phyloP scores from a whole-genome alignment of 352 stramenopile species.

The Pythium grandisporangium region DNA sequence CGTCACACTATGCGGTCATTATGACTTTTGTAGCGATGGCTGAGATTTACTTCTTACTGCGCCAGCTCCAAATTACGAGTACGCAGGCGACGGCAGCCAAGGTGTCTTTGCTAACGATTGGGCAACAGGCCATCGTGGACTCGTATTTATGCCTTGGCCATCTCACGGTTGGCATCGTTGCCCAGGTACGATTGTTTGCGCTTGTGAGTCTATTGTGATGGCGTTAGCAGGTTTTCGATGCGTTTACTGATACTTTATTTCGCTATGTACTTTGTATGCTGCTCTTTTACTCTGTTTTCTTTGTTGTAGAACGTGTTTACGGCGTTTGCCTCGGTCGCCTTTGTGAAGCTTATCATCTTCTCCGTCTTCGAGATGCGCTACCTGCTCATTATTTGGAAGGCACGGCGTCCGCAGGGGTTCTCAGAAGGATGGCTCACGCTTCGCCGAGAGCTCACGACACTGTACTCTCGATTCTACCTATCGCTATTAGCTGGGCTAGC shows the following conservation, averaged over 20 bases:
- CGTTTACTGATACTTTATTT: conserved; percentile 1
- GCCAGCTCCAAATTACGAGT: conserved; percentile 76
- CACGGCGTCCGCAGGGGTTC: conserved; percentile 80
- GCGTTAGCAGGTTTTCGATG: background rate
- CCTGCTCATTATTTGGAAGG: conserved; percentile 96
- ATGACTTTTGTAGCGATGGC: conserved; percentile 83
- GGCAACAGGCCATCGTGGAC: conserved; percentile 85
- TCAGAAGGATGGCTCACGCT: conserved; percentile 83
- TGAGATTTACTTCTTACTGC: conserved; percentile 82
- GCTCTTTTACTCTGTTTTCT: conserved; percentile 27
- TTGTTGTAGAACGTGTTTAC: conserved; percentile 90
- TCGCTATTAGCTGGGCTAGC: conserved; percentile 87
- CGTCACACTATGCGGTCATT: conserved; percentile 65
- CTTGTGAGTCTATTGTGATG: background rate
- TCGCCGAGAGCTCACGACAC: conserved; percentile 87
- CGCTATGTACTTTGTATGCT: too few relatives aligned
- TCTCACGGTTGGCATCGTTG: conserved; percentile 92
- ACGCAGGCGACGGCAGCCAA: conserved; percentile 80
- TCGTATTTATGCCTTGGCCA: conserved; percentile 94
- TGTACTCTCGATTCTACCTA: conserved; percentile 96
- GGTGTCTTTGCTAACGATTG: conserved; percentile 77
- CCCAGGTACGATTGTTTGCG: conserved; percentile 20
- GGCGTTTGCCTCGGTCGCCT: conserved; percentile 93
- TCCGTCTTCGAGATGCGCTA: conserved; percentile 99
- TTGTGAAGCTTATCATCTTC: conserved; percentile 98